phyloP scores from a whole-genome alignment of 2,329 filamentous ascomycete genomes.

The Scedosporium minutisporum region DNA sequence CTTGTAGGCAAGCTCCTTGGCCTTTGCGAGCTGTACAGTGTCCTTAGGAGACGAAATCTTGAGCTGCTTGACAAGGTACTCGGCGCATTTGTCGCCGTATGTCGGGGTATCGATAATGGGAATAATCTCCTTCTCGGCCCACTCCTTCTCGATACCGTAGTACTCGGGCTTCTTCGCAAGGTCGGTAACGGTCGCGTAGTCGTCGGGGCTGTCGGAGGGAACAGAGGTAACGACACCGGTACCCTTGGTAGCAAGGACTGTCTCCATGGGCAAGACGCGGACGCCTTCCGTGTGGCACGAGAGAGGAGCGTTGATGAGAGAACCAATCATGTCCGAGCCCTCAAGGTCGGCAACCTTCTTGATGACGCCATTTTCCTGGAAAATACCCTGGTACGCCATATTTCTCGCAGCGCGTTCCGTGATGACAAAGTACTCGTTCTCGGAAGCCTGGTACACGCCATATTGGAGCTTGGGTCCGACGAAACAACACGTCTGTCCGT shows the following conservation, averaged over 20 bases:
- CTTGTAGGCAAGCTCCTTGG: conserved; percentile 94
- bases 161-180: conserved; percentile 91
- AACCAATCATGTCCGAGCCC: conserved; percentile 76
- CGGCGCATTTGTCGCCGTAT: conserved; percentile 77
- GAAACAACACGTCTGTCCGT: conserved; percentile 93
- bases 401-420: conserved; percentile 84
- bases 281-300: conserved; percentile 77
- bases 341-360: conserved; percentile 65
- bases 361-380: conserved; percentile 65
- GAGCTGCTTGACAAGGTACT: conserved; percentile 75
- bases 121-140: conserved; percentile 82
- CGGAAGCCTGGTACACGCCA: conserved; percentile 71
- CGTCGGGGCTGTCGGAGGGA: conserved; percentile 87
- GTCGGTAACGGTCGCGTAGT: conserved; percentile 82
- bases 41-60: conserved; percentile 98
- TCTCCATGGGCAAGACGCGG: conserved; percentile 89
- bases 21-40: conserved; percentile 74
- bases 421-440: conserved; percentile 74
- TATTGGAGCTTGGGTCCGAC: conserved; percentile 85
- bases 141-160: conserved; percentile 93
- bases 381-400: conserved; percentile 90
- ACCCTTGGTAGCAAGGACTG: conserved; percentile 83
- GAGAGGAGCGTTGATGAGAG: conserved; percentile 80
- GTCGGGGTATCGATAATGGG: conserved; percentile 84
- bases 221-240: conserved; percentile 95